Percentiles rank a stretch among this genome's conserved stretches.
Evolutionary conservation across 345 rosid species (phyloP).

Genomic region (Limnanthes douglasii): DNA sequence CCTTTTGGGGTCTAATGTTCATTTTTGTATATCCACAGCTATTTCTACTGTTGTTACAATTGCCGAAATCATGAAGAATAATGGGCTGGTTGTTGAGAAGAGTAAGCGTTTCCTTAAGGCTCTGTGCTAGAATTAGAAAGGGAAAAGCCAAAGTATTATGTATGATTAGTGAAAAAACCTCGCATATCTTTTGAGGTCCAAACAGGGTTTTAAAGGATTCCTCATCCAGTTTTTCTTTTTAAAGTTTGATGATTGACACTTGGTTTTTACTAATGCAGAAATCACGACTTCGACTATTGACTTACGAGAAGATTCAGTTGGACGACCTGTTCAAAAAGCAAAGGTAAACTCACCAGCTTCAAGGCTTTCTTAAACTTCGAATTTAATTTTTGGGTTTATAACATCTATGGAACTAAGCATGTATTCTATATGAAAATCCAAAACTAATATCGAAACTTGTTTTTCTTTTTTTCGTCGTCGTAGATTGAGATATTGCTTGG

Average conservation of each 20-base stretch:
- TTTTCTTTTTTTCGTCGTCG: not conserved
- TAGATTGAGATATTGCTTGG: slow-evolving; percentile 54
- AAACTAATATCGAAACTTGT: no score
- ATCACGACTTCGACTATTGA: slow-evolving; percentile 40
- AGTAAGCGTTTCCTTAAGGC: slow-evolving; percentile 10
- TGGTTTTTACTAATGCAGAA: slow-evolving; percentile 12
- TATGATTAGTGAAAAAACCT: no score
- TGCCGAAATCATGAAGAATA: slow-evolving; percentile 68
- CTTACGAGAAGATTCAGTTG: slow-evolving; percentile 44
- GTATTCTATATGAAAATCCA: not conserved
- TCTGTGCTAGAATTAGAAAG: no score
- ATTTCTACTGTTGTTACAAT: slow-evolving; percentile 67
- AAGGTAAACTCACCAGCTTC: slow-evolving; percentile 24
- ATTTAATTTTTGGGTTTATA: no score
- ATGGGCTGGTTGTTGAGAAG: slow-evolving; percentile 62
- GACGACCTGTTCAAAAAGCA: slow-evolving; percentile 51
- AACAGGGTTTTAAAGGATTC: no score
- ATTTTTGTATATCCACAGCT: slow-evolving; percentile 16
- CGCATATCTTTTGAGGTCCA: not conserved
- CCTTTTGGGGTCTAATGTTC: no score
- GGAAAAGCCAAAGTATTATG: no score
- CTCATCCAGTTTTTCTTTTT: not conserved
- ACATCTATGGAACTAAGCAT: no score
- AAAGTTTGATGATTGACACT: not conserved
- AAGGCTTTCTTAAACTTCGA: not conserved